Evolutionary conservation across 441 rosid genomes (phyloP), one percentile per base, ranked within the genome.

Genomic region (Adansonia grandidieri): DNA sequence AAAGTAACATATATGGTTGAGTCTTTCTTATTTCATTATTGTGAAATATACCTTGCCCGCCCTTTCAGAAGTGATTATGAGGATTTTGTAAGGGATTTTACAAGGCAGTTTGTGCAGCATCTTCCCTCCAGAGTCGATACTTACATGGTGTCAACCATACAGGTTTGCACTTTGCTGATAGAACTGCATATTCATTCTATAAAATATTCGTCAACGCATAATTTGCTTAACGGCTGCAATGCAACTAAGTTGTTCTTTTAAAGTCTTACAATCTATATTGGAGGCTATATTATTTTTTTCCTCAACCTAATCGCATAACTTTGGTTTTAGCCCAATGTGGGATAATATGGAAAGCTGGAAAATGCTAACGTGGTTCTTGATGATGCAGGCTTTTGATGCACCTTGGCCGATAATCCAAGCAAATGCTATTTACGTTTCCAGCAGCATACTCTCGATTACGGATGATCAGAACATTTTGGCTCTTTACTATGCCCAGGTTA

Each of bases 381-480:
- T 77, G 74, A 53, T 83, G 86, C 94, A 96, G 98, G 97, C 96
- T 75, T 92, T 93, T 77, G 98, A 96, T 79, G 97, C 99, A n/a
- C 94, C 95, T 15, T 94, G 97, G 98, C 92, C 99, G 14, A 84
- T 90, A 77, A 87, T 96, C 83, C 98, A 96, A 85, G 99, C 98
- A 20, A 94, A 96, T 86, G 98, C 99, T 24, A 87, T 96, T 74
- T 90, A 93, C 85, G 87, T 96, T 74, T 90, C 96, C 77, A 86
- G 97, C 88, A 89, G 95, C 89, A 80, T 94, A 71, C 86, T 96
- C 58, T 89, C 98, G 68, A 85, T 96, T 63, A 91, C 92, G 75
- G 98, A 93, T 75, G 98, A 94, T 85, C 98, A 89, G 17, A 93
- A 85, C 77, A 83, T 89, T 72, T 84, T 93, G 76, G 84, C 96